Evolutionary conservation across 2,329 filamentous ascomycete species (phyloP).

Genomic region (Aspergillus tubingensis): DNA sequence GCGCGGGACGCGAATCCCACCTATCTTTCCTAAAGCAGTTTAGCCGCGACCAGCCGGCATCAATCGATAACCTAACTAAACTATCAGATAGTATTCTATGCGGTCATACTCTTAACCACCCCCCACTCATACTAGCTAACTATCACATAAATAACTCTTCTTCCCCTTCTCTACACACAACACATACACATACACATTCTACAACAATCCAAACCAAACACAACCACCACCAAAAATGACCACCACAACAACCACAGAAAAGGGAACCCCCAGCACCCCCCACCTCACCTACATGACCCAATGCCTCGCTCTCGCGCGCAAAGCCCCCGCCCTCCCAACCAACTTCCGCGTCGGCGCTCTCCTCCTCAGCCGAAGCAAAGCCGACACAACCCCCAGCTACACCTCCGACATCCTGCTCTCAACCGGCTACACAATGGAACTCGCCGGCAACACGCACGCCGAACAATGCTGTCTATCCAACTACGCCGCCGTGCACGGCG

Average conservation of each 20-base stretch:
- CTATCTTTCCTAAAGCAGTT: conserved; percentile 30
- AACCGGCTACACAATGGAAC: conserved; percentile 88
- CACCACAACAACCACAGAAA: conserved; percentile 7
- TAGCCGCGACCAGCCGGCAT: conserved; percentile 7
- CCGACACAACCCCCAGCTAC: conserved; percentile 23
- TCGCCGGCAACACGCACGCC: conserved; percentile 90
- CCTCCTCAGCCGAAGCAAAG: conserved; percentile 56
- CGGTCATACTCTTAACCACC: neutral
- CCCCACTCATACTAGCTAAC: neutral
- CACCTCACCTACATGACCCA: conserved; percentile 62
- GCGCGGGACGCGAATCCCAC: conserved; percentile 21
- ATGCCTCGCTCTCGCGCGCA: conserved; percentile 72
- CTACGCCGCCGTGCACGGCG: conserved; percentile 38
- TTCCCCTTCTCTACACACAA: neutral
- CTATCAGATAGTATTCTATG: neutral
- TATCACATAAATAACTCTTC: no score
- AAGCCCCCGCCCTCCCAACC: conserved; percentile 81
- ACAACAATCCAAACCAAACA: neutral
- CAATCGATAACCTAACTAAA: no score
- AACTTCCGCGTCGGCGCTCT: conserved; percentile 96
- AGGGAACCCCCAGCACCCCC: conserved; percentile 22
- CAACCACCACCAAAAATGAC: neutral
- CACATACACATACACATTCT: no score
- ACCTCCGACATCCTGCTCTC: conserved; percentile 61
- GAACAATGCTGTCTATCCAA: conserved; percentile 92